Conservation (phyloP, 805 yeast species). For the Suhomyces canberraensis region DNA sequence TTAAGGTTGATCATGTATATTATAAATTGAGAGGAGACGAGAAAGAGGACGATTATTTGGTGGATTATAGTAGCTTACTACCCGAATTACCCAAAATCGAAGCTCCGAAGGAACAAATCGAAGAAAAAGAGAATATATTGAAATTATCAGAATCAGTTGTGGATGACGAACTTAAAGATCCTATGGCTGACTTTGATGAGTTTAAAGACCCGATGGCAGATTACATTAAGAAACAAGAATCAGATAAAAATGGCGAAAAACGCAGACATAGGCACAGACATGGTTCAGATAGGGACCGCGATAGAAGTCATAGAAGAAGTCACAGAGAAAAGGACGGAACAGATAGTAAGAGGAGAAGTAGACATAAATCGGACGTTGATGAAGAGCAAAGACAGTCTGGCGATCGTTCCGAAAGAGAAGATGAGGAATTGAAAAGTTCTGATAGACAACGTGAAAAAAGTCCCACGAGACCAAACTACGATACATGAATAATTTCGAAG, state of each 20-base stretch:
- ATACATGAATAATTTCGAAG: neutral
- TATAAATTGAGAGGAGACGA: slow-evolving; percentile 56
- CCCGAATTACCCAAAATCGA: slow-evolving; percentile 5
- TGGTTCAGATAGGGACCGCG: slow-evolving; percentile 1
- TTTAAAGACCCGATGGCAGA: slow-evolving; percentile 20
- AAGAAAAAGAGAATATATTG: slow-evolving; percentile 24
- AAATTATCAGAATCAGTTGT: slow-evolving; percentile 13
- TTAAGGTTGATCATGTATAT: slow-evolving; percentile 69
- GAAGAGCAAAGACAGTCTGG: neutral
- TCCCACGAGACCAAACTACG: slow-evolving; percentile 1
- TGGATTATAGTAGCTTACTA: slow-evolving; percentile 23
- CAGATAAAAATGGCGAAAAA: slow-evolving; percentile 1
- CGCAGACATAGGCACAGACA: neutral
- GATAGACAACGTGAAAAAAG: slow-evolving; percentile 4
- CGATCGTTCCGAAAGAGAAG: neutral
- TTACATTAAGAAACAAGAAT: slow-evolving; percentile 8
- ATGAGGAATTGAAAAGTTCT: no score
- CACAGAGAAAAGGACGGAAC: slow-evolving; percentile 1
- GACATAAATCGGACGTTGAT: neutral
- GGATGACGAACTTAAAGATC: slow-evolving; percentile 31
- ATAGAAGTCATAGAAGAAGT: slow-evolving; percentile 1
- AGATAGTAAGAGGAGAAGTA: neutral
- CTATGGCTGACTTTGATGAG: slow-evolving; percentile 24
- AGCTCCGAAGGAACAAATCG: slow-evolving; percentile 10
- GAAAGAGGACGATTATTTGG: slow-evolving; percentile 40